Percentiles rank a stretch among this genome's conserved stretches.
Conservation (phyloP, 2,329 filamentous ascomycete genomes). For the Colletotrichum australisinense region DNA sequence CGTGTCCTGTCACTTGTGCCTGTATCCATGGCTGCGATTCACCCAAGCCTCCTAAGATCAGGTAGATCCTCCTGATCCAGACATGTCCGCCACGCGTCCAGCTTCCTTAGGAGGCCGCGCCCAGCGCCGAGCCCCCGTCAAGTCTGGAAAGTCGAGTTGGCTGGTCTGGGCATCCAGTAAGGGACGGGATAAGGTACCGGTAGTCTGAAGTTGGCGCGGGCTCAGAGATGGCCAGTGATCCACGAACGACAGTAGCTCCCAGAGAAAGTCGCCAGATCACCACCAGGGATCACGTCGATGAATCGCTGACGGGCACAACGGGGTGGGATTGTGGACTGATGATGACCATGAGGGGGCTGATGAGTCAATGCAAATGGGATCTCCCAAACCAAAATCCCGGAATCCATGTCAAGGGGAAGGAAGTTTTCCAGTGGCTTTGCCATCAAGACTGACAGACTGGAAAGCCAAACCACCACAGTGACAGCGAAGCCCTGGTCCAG, state of each 20-base stretch:
- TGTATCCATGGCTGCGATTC: neutral
- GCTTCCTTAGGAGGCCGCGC: neutral
- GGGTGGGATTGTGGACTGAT: conserved; percentile 20
- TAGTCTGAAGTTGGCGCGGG: conserved; percentile 7
- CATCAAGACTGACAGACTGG: neutral
- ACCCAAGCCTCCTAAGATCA: conserved; percentile 1
- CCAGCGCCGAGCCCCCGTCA: neutral
- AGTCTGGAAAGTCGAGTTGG: neutral
- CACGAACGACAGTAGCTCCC: neutral
- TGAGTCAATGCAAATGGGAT: conserved; percentile 19
- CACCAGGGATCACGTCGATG: conserved; percentile 27
- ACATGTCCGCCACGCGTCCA: conserved; percentile 2
- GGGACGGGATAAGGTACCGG: neutral
- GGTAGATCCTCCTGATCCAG: conserved; percentile 21
- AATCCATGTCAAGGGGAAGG: neutral
- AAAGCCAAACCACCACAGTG: neutral
- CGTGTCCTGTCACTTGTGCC: too few species aligned
- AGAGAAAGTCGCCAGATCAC: conserved; percentile 10
- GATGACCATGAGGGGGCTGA: neutral
- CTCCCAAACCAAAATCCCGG: neutral
- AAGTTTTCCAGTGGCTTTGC: neutral
- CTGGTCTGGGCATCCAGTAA: neutral
- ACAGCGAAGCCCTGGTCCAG: conserved; percentile 23
- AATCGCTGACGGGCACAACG: conserved; percentile 4
- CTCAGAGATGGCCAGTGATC: neutral